Conservation (phyloP, 2,329 filamentous ascomycete genomes). For the Bipolaris cookei region DNA sequence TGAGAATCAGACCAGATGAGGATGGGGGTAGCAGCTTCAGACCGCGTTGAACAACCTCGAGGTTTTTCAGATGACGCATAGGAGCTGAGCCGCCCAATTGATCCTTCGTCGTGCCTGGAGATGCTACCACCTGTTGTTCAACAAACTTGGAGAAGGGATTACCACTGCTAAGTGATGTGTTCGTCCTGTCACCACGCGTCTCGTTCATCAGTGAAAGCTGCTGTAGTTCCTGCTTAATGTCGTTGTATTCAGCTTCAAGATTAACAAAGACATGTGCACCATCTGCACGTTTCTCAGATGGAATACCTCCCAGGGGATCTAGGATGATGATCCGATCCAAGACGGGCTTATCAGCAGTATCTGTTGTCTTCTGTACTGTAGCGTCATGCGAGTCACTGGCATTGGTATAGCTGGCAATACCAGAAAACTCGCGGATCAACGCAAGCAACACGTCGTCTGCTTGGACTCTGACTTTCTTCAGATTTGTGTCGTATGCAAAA, state of each 20-base stretch:
- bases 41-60: slow-evolving; percentile 72
- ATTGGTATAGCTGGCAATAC: slow-evolving; percentile 57
- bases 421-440: slow-evolving; percentile 76
- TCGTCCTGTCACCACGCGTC: slow-evolving; percentile 6
- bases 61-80: slow-evolving; percentile 68
- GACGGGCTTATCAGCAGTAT: slow-evolving; percentile 44
- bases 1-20: slow-evolving; percentile 88
- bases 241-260: slow-evolving; percentile 83
- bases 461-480: slow-evolving; percentile 53
- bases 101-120: slow-evolving; percentile 22
- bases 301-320: slow-evolving; percentile 85
- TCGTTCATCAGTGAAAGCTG: slow-evolving; percentile 27
- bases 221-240: slow-evolving; percentile 68
- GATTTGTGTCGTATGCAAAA: slow-evolving; percentile 63
- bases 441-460: slow-evolving; percentile 74
- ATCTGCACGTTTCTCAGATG: slow-evolving; percentile 65
- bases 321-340: slow-evolving; percentile 88
- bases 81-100: slow-evolving; percentile 27
- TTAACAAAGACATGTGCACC: slow-evolving; percentile 87
- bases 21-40: slow-evolving; percentile 79
- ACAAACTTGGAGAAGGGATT: slow-evolving; percentile 56
- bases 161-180: slow-evolving; percentile 37
- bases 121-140: slow-evolving; percentile 33
- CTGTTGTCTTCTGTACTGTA: slow-evolving; percentile 27
- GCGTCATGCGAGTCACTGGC: slow-evolving; percentile 15